Evolutionary conservation across 1,284 basidiomycete genomes (phyloP), one percentile per base, ranked within the genome.

Genomic region (Microbotryum lychnidis-dioicae): DNA sequence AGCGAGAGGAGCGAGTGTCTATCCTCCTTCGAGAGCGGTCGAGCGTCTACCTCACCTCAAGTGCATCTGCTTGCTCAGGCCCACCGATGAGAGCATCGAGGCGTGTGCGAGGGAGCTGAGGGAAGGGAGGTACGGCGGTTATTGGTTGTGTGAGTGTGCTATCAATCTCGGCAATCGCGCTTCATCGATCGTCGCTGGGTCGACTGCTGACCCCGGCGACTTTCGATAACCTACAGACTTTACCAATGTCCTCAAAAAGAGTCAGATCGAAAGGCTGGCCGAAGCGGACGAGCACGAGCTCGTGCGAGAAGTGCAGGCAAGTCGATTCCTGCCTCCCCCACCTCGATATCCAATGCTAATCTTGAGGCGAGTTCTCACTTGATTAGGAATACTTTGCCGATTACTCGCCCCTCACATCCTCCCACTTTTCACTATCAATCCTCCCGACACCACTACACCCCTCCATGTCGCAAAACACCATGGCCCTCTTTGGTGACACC

Each of bases 311-410:
- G 89, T 99, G 2, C 93, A 97, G 81, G 91, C 66, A 81, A 73
- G 45, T 29, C 42, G 42, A 16, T 44, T 53, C 56, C 60, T 54
- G 49, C 61, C 62, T 73, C 47, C 71, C 71, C 64, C 57, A 58
- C 53, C 23, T 23, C 67, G 64, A 61, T 65, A 66, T 57, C 18
- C 18, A 59, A 61, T 16, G 66, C 45, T 14, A 3, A 33, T 9
- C 37, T 12, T 12, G 6, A 9, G 29, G 29, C 14, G 23, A 7
- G 1, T 4, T 12, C 12, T 7, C n/a, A n/a, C n/a, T n/a, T n/a
- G n/a, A n/a, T n/a, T n/a, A n/a, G 91, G 93, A 97, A 82, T 89
- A 89, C 77, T 97, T 96, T 76, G 90, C 90, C 67, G 93, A 97
- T 76, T 97, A 92, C 70, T 82, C 89, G 1, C 89, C 92, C 0